Base-by-base conservation (phyloP, 78 protist species). In the Dictyostelium firmibasis region DNA sequence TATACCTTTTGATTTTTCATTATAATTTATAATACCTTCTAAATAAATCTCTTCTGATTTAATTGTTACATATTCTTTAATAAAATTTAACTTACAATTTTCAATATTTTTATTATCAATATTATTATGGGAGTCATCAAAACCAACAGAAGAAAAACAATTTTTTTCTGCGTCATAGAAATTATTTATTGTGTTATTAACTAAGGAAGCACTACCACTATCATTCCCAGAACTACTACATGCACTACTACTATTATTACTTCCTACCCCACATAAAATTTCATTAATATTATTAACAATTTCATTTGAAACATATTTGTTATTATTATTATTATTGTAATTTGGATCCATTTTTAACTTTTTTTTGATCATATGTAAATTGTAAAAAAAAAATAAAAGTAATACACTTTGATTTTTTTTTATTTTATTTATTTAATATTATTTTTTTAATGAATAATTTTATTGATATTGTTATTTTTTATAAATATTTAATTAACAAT, bases 31-130 rank as follows among this genome's bases (percentile, higher is more conserved):
- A 77, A 43, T 77, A n/a, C 83, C 83, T 77, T 77, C 83, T 23
- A 77, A 38, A 77, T 77, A 77, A n/a, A 77, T 77, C 11, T 77
- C 60, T 7, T 77, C 83, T n/a, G 60, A 41, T 77, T 77, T 77
- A 77, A 77, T 77, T n/a, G 83, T 41, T 8, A 77, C 83, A 77
- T 77, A 43, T 77, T 77, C 79, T 72, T 72, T 72, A 3, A 72
- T 77, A 77, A 77, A 77, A 14, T n/a, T n/a, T 2, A 25, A 11
- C 5, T 2, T 38, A 23, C 41, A 6, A 10, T 36, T 23, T 18
- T 35, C 13, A 20, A 13, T 75, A 38, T 35, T 75, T 23, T 36
- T 75, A 72, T 35, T 35, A 31, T 72, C 35, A 13, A 35, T 31
- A 31, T 18, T 6, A 36, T 75, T 36, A 31, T n/a, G n/a, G n/a